Percentiles rank a stretch among this genome's conserved stretches.
Evolutionary conservation across 805 yeast genomes (phyloP).

Genomic region (Wickerhamiella cacticola): DNA sequence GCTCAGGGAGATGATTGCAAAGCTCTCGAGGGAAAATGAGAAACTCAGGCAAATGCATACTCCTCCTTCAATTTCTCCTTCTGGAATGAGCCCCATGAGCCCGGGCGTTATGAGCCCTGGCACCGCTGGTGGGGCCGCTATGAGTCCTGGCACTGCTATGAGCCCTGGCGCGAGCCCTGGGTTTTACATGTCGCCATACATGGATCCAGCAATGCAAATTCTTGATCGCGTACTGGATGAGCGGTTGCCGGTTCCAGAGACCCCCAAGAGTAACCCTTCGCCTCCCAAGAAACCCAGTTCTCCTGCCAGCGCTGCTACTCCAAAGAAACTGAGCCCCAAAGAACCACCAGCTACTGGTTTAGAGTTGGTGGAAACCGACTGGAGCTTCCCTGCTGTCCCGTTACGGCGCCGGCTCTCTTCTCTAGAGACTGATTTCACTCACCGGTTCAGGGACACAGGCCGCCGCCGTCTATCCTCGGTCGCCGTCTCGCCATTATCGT

Average conservation of each 20-base stretch:
- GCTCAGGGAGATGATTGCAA: conserved; percentile 55
- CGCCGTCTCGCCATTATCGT: conserved; percentile 31
- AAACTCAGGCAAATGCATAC: conserved; percentile 15
- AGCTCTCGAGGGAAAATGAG: conserved; percentile 56
- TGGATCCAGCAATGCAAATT: conserved; percentile 19
- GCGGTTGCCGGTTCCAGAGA: conserved; percentile 25
- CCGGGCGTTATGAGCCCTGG: conserved; percentile 1
- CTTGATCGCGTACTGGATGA: conserved; percentile 30
- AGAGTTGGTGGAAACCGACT: conserved; percentile 18
- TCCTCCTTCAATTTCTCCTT: conserved; percentile 15
- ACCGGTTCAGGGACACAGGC: conserved; percentile 15
- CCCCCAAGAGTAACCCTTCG: not conserved
- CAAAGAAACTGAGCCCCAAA: conserved; percentile 5
- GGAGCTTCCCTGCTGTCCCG: conserved; percentile 25
- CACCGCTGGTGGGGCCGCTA: not conserved
- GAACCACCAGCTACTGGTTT: conserved; percentile 16
- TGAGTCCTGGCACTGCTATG: conserved; percentile 21
- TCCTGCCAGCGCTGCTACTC: conserved; percentile 1
- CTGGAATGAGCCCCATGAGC: conserved; percentile 15
- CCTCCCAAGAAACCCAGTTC: conserved; percentile 1
- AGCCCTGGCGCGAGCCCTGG: conserved; percentile 15
- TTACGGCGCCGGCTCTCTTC: conserved; percentile 18
- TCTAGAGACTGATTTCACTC: conserved; percentile 22
- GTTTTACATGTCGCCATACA: conserved; percentile 7
- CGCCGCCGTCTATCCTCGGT: conserved; percentile 42